These are phyloP conservation scores for Nakazawaea anatomiae DNA, from an alignment of 805 yeast species.

Conservation along the genomic window DNA sequence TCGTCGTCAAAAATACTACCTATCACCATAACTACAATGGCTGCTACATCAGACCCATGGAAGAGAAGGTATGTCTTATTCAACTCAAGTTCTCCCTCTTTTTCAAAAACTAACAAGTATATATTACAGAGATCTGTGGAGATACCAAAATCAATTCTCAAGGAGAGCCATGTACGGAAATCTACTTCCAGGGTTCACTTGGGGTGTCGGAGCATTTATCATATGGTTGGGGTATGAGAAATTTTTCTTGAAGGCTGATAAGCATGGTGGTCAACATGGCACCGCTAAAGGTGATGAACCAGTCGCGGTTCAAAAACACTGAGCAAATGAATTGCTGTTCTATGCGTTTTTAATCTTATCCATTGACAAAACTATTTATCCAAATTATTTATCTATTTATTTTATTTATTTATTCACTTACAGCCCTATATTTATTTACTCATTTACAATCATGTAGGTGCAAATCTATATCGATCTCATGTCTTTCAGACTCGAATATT, in stretches of 20 bases:
- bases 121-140: slow-evolving; percentile 77
- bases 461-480: too few species aligned
- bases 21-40: slow-evolving; percentile 13
- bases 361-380: background rate
- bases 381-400: slow-evolving; percentile 2
- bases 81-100: too few species aligned
- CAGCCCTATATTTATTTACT: background rate
- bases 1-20: too few species aligned
- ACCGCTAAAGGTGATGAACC: background rate
- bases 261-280: slow-evolving; percentile 19
- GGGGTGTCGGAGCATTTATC: slow-evolving; percentile 72
- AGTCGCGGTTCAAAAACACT: background rate
- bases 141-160: slow-evolving; percentile 78
- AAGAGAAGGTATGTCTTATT: slow-evolving; percentile 29
- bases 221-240: slow-evolving; percentile 60
- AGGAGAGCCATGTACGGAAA: slow-evolving; percentile 62
- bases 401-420: background rate
- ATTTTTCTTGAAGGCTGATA: slow-evolving; percentile 30
- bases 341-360: too few species aligned
- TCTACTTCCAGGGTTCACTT: slow-evolving; percentile 75
- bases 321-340: too few species aligned
- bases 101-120: too few species aligned
- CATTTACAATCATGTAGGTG: background rate
- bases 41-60: slow-evolving; percentile 36
- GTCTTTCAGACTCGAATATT: too few species aligned